Percentiles rank a stretch among this genome's conserved stretches.
Conservation (phyloP, 1,284 basidiomycete species). For the Puccinia polysora region DNA sequence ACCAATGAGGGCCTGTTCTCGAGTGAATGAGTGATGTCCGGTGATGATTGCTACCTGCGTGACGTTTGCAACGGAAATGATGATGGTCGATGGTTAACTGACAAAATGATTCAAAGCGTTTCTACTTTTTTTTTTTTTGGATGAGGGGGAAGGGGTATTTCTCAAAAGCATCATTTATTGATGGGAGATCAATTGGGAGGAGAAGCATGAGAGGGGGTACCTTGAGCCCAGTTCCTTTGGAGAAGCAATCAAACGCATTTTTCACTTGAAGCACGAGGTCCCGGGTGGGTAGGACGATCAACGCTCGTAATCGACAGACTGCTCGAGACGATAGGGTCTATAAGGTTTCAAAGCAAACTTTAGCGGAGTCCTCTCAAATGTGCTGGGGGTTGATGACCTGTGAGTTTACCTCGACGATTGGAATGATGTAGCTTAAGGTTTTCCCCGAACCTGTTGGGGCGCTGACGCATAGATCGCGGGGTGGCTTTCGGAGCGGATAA, state of each 20-base stretch:
- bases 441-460: constrained; percentile 97
- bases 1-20: constrained; percentile 48
- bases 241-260: constrained; percentile 79
- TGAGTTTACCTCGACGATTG: constrained; percentile 72
- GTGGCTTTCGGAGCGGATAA: constrained; percentile 67
- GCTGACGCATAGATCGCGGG: constrained; percentile 85
- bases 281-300: constrained; percentile 86
- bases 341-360: background rate
- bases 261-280: constrained; percentile 91
- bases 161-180: background rate
- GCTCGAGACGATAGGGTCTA: constrained; percentile 68
- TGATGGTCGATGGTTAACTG: too few species aligned
- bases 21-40: constrained; percentile 51
- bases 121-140: too few species aligned
- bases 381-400: constrained; percentile 20
- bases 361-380: constrained; percentile 31
- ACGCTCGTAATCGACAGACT: constrained; percentile 77
- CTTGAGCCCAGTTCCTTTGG: constrained; percentile 79
- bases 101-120: too few species aligned
- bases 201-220: too few species aligned
- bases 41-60: constrained; percentile 46
- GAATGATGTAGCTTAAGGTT: constrained; percentile 87
- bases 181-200: too few species aligned
- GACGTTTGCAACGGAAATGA: too few species aligned
- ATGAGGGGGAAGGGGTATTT: too few species aligned